Conservation (phyloP, 1,284 basidiomycete species). For the Boletus albobrunnescens region DNA sequence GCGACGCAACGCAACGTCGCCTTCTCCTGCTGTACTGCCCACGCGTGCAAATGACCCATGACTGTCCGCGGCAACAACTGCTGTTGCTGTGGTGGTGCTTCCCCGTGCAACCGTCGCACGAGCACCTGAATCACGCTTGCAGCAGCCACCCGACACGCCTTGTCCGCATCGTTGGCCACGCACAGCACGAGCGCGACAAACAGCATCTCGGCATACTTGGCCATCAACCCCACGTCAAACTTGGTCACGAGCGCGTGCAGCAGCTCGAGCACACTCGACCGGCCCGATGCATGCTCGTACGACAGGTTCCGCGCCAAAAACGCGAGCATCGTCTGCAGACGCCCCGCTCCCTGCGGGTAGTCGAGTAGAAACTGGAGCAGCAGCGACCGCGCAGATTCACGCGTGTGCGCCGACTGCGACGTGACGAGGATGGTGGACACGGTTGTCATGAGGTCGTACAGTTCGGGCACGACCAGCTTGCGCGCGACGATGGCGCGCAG, state of each 20-base stretch:
- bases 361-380: conserved; percentile 95
- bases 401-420: conserved; percentile 86
- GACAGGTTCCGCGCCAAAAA: conserved; percentile 94
- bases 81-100: conserved; percentile 46
- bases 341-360: conserved; percentile 94
- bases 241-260: conserved; percentile 81
- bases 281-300: conserved; percentile 88
- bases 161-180: conserved; percentile 89
- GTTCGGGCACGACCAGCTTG: conserved; percentile 91
- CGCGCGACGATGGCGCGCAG: conserved; percentile 90
- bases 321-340: conserved; percentile 83
- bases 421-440: conserved; percentile 95
- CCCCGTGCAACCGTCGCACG: conserved; percentile 62
- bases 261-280: conserved; percentile 90
- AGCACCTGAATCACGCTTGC: conserved; percentile 79
- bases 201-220: conserved; percentile 84
- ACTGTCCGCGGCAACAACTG: conserved; percentile 36
- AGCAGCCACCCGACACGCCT: conserved; percentile 86
- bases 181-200: conserved; percentile 93
- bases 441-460: conserved; percentile 96
- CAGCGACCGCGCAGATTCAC: conserved; percentile 86
- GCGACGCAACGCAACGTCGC: conserved; percentile 67
- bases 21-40: conserved; percentile 69
- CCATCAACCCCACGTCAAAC: conserved; percentile 75
- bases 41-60: conserved; percentile 72